These are phyloP conservation scores for Plectosphaerella sp. DNA, from an alignment of 2,329 filamentous ascomycete genomes.

Conservation along the genomic window DNA sequence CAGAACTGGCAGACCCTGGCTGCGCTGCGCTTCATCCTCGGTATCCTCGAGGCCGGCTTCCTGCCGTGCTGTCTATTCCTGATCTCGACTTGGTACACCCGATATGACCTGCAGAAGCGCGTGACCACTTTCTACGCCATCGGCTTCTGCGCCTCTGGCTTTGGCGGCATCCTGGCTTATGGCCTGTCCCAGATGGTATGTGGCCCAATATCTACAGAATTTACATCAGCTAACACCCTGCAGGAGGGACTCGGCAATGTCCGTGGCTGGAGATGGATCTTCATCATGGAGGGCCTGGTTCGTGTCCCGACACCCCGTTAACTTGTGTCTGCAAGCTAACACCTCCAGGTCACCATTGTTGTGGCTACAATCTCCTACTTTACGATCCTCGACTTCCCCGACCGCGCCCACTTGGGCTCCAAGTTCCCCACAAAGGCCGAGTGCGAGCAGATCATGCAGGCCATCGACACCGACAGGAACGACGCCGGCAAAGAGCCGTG, in stretches of 20 bases:
- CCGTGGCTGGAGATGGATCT: constrained; percentile 57
- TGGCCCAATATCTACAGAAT: not conserved
- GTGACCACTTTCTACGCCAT: constrained; percentile 23
- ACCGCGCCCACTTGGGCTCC: not conserved
- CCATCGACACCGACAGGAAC: constrained; percentile 61
- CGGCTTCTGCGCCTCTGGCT: constrained; percentile 15
- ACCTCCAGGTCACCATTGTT: constrained; percentile 29
- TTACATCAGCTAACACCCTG: constrained; percentile 11
- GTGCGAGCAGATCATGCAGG: constrained; percentile 60
- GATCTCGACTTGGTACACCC: constrained; percentile 62
- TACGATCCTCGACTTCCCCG: constrained; percentile 2
- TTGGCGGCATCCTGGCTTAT: constrained; percentile 14
- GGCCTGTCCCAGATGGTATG: constrained; percentile 24
- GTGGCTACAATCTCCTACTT: constrained; percentile 35
- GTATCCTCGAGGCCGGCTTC: constrained; percentile 22
- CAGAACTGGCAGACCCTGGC: not conserved
- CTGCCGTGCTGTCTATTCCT: constrained; percentile 53
- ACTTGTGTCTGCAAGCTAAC: no score
- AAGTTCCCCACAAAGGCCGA: constrained; percentile 37
- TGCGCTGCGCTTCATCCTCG: constrained; percentile 12
- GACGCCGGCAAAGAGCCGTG: constrained; percentile 64
- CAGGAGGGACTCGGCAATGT: constrained; percentile 51
- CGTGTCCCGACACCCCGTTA: constrained; percentile 28
- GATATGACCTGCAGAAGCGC: constrained; percentile 61
- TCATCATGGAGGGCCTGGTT: constrained; percentile 59